A percentile compares a stretch with the other conserved stretches of the same genome.
Evolutionary conservation across 2,329 filamentous ascomycete species (phyloP).

Genomic region (Pezicula radicicola): DNA sequence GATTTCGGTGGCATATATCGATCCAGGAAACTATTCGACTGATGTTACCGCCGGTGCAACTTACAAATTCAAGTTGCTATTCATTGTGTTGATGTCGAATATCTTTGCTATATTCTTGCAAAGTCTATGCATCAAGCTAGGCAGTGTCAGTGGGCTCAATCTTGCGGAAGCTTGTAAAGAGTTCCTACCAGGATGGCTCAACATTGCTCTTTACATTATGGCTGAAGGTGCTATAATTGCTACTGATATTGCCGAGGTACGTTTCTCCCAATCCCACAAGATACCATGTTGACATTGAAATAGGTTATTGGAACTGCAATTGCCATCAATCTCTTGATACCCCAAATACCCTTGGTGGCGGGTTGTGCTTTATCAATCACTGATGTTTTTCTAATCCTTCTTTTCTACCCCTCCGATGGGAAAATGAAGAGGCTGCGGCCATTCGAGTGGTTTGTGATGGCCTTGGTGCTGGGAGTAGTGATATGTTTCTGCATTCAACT

Average conservation of each 20-base stretch:
- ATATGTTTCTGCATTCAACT: conserved; percentile 70
- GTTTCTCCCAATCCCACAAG: conserved; percentile 13
- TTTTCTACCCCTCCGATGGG: conserved; percentile 62
- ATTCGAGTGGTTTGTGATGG: conserved; percentile 64
- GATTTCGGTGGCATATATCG: conserved; percentile 35
- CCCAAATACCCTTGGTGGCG: conserved; percentile 61
- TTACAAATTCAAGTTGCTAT: conserved; percentile 50
- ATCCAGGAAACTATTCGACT: conserved; percentile 52
- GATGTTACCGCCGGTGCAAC: conserved; percentile 53
- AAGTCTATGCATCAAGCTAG: conserved; percentile 53
- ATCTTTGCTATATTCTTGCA: conserved; percentile 57
- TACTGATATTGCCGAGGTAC: conserved; percentile 54
- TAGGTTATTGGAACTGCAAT: conserved; percentile 70
- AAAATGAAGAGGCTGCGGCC: conserved; percentile 55
- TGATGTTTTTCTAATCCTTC: conserved; percentile 64
- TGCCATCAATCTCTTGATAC: conserved; percentile 63
- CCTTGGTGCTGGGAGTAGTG: conserved; percentile 65
- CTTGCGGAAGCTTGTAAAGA: conserved; percentile 49
- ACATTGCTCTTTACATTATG: conserved; percentile 49
- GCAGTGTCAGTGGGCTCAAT: conserved; percentile 50
- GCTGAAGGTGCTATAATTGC: conserved; percentile 55
- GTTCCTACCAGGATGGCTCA: conserved; percentile 49
- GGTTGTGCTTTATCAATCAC: conserved; percentile 67
- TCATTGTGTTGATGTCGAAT: conserved; percentile 55
- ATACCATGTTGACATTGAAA: neutral